phyloP scores from a whole-genome alignment of 2,329 filamentous ascomycete genomes.

The Scedosporium aurantiacum region DNA sequence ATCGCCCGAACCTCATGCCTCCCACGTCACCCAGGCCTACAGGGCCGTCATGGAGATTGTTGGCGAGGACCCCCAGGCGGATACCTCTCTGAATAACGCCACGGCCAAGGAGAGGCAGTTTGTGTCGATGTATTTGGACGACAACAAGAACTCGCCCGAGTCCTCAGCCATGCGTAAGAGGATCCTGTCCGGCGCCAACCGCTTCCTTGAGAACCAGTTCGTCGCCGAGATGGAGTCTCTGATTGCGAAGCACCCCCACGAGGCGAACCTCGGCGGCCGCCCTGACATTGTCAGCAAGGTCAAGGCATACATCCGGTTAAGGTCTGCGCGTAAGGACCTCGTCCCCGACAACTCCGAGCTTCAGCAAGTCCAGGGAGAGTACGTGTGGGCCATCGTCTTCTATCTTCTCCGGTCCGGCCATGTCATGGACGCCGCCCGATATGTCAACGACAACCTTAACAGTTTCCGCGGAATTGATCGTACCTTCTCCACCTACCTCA shows the following conservation, averaged over 20 bases:
- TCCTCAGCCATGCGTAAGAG: constrained; percentile 61
- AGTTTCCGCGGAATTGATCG: constrained; percentile 86
- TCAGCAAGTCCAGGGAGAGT: constrained; percentile 70
- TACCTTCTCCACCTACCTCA: constrained; percentile 79
- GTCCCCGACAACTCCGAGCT: constrained; percentile 71
- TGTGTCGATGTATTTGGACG: constrained; percentile 65
- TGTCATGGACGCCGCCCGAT: constrained; percentile 71
- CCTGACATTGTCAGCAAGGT: constrained; percentile 85
- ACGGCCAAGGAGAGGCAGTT: constrained; percentile 68
- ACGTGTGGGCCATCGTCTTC: constrained; percentile 89
- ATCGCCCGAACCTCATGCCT: constrained; percentile 58
- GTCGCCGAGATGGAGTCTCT: constrained; percentile 64
- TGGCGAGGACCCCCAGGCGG: constrained; percentile 54
- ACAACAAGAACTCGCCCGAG: constrained; percentile 51
- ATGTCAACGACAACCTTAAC: constrained; percentile 67
- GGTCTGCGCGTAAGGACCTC: constrained; percentile 69
- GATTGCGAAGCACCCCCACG: constrained; percentile 73
- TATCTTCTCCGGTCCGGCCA: constrained; percentile 81
- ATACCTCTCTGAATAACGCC: constrained; percentile 47
- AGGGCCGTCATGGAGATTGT: constrained; percentile 69
- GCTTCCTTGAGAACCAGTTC: constrained; percentile 73
- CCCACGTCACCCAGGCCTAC: constrained; percentile 73
- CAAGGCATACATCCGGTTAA: constrained; percentile 79
- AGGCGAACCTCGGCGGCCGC: constrained; percentile 80
- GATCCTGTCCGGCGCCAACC: constrained; percentile 69